These are phyloP conservation scores for Microcyclospora tardicrescens DNA, from an alignment of 2,329 filamentous ascomycete genomes.

Conservation along the genomic window DNA sequence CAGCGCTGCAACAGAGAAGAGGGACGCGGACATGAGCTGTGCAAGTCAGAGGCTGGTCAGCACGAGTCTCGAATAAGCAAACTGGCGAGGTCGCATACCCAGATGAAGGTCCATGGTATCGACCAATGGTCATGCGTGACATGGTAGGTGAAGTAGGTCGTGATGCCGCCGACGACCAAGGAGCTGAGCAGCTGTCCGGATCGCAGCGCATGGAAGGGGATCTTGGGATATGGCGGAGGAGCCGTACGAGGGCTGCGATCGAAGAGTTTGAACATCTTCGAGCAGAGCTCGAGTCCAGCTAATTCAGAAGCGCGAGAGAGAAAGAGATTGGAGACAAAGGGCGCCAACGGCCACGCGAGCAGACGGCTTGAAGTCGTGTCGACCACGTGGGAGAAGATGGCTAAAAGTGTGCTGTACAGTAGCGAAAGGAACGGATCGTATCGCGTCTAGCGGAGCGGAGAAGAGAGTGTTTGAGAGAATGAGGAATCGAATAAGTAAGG, in stretches of 20 bases:
- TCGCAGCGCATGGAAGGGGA: conserved; percentile 32
- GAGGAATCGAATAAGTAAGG: too few relatives aligned
- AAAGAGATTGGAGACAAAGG: too few relatives aligned
- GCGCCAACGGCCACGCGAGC: too few relatives aligned
- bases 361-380: too few relatives aligned
- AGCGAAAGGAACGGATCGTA: too few relatives aligned
- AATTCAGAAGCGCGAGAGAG: too few relatives aligned
- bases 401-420: too few relatives aligned
- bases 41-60: not conserved
- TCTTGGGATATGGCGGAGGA: conserved; percentile 31
- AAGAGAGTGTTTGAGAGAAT: too few relatives aligned
- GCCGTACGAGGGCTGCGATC: conserved; percentile 22
- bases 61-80: not conserved
- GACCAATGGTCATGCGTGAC: conserved; percentile 39
- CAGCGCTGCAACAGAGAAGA: conserved; percentile 39
- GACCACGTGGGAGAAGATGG: too few relatives aligned
- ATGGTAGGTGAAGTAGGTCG: conserved; percentile 44
- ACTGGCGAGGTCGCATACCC: conserved; percentile 30
- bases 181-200: conserved; percentile 30
- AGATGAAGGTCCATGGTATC: conserved; percentile 47
- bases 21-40: conserved; percentile 39
- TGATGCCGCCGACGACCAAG: conserved; percentile 40
- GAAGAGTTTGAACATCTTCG: conserved; percentile 12
- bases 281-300: not conserved
- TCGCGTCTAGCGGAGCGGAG: too few relatives aligned